Base-by-base conservation (phyloP, 1,139 yeast genomes). In the Saccharomycopsis crataegensis region DNA sequence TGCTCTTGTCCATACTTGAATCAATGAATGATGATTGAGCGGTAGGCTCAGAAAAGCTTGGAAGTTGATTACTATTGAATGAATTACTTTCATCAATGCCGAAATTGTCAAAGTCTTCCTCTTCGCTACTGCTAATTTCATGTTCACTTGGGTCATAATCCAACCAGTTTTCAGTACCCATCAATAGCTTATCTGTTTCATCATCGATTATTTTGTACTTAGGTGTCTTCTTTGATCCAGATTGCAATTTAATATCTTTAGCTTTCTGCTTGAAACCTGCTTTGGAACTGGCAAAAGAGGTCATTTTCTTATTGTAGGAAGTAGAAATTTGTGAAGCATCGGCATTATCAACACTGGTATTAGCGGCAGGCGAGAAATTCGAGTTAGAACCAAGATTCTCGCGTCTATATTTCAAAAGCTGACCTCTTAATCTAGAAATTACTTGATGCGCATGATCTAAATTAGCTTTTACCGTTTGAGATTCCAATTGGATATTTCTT, bases 381-480 rank as follows among this genome's bases (percentile, higher is more conserved):
- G 40, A 28, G 40, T 22, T 28, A 33, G 49, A 16, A 1, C 42
- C 22, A n/a, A 48, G 42, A 43, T 46, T 50, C 40, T 55, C 58
- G 6, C 48, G 34, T 61, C 74, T 76, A 33, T 69, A 60, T 62
- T 77, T 80, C 58, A 77, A 63, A 14, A 80, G 66, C 4, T 74
- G 75, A 12, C 75, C 67, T 64, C 83, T 75, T 58, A 83, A 71
- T 61, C 77, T 79, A 11, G 78, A 69, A 54, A 82, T 80, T 0
- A 80, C 77, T 58, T 77, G 74, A 62, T 83, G 82, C 4, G 93
- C 86, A 65, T 79, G 87, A 33, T 74, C 74, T 60, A 88, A 72
- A 12, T 87, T 82, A 0, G 87, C 78, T 59, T 78, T 75, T 60
- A 86, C 70, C 0, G 91, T 82, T 62, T 87, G 91, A 6, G 79